Evolutionary conservation across 345 rosid species (phyloP), one percentile per base, ranked within the genome.

Genomic region (Clarkia xantiana): DNA sequence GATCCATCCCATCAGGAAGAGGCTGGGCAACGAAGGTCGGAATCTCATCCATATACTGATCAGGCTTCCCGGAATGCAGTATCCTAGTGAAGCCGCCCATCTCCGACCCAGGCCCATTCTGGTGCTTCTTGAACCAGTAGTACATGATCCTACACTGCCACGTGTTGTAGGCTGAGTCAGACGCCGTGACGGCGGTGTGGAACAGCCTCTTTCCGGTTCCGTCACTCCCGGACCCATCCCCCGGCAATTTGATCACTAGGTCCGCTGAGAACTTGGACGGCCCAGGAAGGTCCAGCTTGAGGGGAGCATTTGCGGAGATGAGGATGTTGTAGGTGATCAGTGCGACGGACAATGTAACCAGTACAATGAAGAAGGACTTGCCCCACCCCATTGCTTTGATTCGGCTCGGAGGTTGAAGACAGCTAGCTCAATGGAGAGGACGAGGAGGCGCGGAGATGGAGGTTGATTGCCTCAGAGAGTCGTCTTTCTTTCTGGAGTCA

Each of bases 61-160:
- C 99, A 18, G 95, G 76, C 61, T 78, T 87, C 11, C 99, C 99
- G 0, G 81, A 73, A 60, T 93, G 99, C 65, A 93, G 70, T 68
- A 93, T 87, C 90, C 99, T 79, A 10, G 99, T 93, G 60, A 72
- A 93, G 11, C 94, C 96, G 16, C 94, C 99, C 99, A 87, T 93
- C 45, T 71, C 90, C 18, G 93, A 84, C 39, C 59, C 62, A 43
- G 87, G 86, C 51, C 72, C 84, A 13, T 70, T 51, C 65, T 65
- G 61, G 59, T 68, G 70, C 68, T 72, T 71, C 77, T 84, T 80
- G 71, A 76, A 93, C 99, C 99, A 93, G 65, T 87, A 93, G 56
- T 93, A 87, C 99, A 87, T 93, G 19, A 93, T 67, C 63, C 99
- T 73, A 23, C 96, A 82, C 78, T 93, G 99, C 99, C 99, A 87